These are phyloP conservation scores for Rosellinia necatrix DNA, from an alignment of 2,329 filamentous ascomycete species.

Conservation along the genomic window DNA sequence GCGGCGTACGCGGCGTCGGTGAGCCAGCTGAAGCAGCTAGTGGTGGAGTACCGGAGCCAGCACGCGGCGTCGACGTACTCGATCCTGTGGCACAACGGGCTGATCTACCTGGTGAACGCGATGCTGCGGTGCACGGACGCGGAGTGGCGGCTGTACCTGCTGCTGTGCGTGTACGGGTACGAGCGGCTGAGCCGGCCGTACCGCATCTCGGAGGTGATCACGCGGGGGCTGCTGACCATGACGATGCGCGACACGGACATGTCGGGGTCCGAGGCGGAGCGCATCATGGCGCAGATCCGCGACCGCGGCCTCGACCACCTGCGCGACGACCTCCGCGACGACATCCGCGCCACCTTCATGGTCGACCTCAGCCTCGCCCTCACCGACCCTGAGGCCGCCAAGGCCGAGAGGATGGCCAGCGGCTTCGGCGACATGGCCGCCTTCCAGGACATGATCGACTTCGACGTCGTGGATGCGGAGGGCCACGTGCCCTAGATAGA, in stretches of 20 bases:
- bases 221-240: slow-evolving; percentile 44
- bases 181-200: slow-evolving; percentile 43
- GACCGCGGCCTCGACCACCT: slow-evolving; percentile 29
- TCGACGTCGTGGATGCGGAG: not conserved
- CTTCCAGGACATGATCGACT: slow-evolving; percentile 41
- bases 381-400: slow-evolving; percentile 42
- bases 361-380: slow-evolving; percentile 44
- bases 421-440: slow-evolving; percentile 43
- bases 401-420: slow-evolving; percentile 41
- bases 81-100: slow-evolving; percentile 47
- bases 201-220: slow-evolving; percentile 44
- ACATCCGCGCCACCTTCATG: slow-evolving; percentile 45
- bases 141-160: slow-evolving; percentile 44
- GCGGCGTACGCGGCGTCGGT: slow-evolving; percentile 43
- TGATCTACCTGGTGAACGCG: slow-evolving; percentile 47
- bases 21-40: slow-evolving; percentile 45
- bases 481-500: too few species aligned
- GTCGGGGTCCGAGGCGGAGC: slow-evolving; percentile 36
- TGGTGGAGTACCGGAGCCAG: slow-evolving; percentile 43
- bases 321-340: slow-evolving; percentile 29
- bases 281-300: slow-evolving; percentile 40
- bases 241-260: slow-evolving; percentile 42
- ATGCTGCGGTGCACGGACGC: slow-evolving; percentile 40
- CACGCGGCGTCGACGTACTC: slow-evolving; percentile 43
- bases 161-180: slow-evolving; percentile 47